These are phyloP conservation scores for Microascus cirrosus DNA, from an alignment of 2,329 filamentous ascomycete genomes.

Conservation along the genomic window DNA sequence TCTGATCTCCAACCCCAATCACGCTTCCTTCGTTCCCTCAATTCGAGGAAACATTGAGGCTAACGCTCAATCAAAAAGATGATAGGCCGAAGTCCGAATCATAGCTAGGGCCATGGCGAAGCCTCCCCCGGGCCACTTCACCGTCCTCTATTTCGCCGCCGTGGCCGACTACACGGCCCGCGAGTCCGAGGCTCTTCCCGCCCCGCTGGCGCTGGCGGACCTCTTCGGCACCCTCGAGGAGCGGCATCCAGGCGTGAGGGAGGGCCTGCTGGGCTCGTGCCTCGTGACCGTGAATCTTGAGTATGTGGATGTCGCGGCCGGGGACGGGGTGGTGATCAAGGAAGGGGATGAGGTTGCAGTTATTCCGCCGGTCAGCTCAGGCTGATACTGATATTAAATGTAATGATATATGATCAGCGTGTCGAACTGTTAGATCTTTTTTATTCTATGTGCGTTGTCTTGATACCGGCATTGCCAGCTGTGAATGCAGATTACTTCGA, in stretches of 20 bases:
- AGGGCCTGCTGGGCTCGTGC: slow-evolving; percentile 59
- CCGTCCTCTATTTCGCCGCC: slow-evolving; percentile 71
- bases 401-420: not conserved
- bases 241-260: slow-evolving; percentile 57
- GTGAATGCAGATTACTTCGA: not conserved
- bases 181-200: slow-evolving; percentile 52
- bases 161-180: slow-evolving; percentile 62
- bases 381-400: slow-evolving; percentile 30
- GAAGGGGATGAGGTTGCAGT: slow-evolving; percentile 77
- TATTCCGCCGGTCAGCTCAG: slow-evolving; percentile 80
- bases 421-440: not conserved
- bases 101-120: slow-evolving; percentile 25
- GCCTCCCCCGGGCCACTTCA: slow-evolving; percentile 50
- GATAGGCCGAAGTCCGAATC: not conserved
- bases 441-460: not conserved
- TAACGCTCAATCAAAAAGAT: not conserved
- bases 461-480: not conserved
- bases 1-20: slow-evolving; percentile 37
- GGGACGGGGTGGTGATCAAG: slow-evolving; percentile 40
- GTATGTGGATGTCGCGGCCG: slow-evolving; percentile 48
- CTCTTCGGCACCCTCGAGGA: slow-evolving; percentile 60
- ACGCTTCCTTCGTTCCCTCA: slow-evolving; percentile 2
- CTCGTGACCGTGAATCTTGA: slow-evolving; percentile 71
- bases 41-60: not conserved
- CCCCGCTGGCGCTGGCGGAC: slow-evolving; percentile 50